Percentiles rank a stretch among this genome's conserved stretches.
phyloP scores from a whole-genome alignment of 148 eudicot genomes.

The Nyssa sinensis region DNA sequence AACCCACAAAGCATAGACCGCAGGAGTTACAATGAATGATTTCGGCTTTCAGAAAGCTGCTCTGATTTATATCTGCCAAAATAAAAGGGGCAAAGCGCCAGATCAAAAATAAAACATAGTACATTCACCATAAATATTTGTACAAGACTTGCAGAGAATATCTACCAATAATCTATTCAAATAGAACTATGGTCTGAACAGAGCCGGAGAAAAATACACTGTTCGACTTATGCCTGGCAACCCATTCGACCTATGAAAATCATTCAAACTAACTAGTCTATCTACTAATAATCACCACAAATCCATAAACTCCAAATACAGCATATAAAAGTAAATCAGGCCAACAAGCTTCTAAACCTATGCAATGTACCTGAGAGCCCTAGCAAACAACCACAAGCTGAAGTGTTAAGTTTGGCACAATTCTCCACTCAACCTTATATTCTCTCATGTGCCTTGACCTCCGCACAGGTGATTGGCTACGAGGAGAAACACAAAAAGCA shows the following conservation, averaged over 20 bases:
- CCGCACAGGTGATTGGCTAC: conserved; percentile 72
- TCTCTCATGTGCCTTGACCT: conserved; percentile 56
- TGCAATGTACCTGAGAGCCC: neutral
- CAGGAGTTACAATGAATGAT: no score
- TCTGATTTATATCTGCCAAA: no score
- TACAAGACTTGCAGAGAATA: no score
- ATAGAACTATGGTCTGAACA: neutral
- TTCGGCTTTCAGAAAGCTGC: no score
- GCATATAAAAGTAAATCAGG: conserved; percentile 1
- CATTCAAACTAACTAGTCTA: neutral
- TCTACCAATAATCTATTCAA: neutral
- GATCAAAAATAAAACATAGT: no score
- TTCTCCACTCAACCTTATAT: conserved; percentile 8
- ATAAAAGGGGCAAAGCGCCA: no score
- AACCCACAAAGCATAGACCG: no score
- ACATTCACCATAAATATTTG: no score
- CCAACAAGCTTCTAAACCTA: conserved; percentile 1
- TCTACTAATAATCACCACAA: neutral
- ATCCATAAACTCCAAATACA: neutral
- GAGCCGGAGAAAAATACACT: no score
- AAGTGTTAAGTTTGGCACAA: neutral
- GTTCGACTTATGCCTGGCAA: no score
- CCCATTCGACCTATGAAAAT: neutral
- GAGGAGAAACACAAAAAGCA: no score
- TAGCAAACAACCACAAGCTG: conserved; percentile 8